Evolutionary conservation across 2,329 filamentous ascomycete species (phyloP), one percentile per base, ranked within the genome.

Genomic region (Purpureocillium lavendulum): DNA sequence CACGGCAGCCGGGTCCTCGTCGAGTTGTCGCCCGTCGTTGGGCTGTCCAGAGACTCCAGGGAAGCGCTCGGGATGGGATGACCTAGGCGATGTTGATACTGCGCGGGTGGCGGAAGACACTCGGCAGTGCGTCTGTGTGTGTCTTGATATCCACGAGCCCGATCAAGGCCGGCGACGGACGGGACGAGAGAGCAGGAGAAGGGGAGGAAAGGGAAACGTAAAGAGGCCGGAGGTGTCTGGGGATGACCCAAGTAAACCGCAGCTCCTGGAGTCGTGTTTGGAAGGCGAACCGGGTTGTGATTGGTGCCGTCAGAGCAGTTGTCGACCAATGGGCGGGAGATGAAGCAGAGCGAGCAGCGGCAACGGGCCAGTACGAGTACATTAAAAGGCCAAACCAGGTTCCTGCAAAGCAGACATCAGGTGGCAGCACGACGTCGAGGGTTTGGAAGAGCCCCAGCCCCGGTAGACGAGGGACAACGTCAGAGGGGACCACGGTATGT

Each of bases 311-410:
- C 48, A 43, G 49, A 52, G 55, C 46, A 45, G 34, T 47, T 46
- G 41, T 50, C 46, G 49, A 54, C 59, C 59, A 62, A 60, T 60
- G 45, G 47, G 49, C 52, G 49, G 21, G 50, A 53, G 55, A 54
- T 55, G 56, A 60, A 54, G 56, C 53, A 58, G 50, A 56, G 51
- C 43, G 47, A 46, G 49, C 49, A 51, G 56, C 51, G 54, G 55
- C 53, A 56, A 55, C 47, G 46, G 52, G 47, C 44, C 50, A 54
- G 47, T 44, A 53, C 50, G 49, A 46, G 46, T 37, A 31, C 39
- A 33, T 40, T 17, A 7, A 53, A 49, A 42, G 28, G 28, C 40
- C 29, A 29, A 29, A 24, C 39, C 39, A 17, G 39, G 33, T 36
- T 40, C 29, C 33, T 15, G 39, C 39, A 9, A 36, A 36, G 15